These are phyloP conservation scores for Symbiotaphrina buchneri DNA, from an alignment of 495 filamentous ascomycete genomes.

Conservation along the genomic window DNA sequence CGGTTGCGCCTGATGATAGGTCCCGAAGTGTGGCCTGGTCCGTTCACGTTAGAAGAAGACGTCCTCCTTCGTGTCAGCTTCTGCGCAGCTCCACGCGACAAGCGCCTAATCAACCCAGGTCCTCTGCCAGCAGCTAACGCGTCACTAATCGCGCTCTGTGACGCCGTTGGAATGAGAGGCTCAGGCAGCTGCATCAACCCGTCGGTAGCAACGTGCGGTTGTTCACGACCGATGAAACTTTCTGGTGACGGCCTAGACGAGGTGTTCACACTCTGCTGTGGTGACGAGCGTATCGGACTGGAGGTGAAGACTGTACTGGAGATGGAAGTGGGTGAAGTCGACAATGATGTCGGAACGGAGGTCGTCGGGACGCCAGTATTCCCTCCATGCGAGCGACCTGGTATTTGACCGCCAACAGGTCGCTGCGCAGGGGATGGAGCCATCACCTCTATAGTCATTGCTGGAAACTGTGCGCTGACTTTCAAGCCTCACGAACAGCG, in stretches of 20 bases:
- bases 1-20: conserved; percentile 70
- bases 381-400: too few relatives aligned
- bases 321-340: too few relatives aligned
- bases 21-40: conserved; percentile 66
- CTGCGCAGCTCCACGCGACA: conserved; percentile 41
- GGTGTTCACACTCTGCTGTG: background rate
- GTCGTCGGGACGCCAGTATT: too few relatives aligned
- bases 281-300: background rate
- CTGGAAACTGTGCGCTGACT: too few relatives aligned
- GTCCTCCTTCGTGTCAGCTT: conserved; percentile 39
- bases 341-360: too few relatives aligned
- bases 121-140: conserved; percentile 24
- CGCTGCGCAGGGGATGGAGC: too few relatives aligned
- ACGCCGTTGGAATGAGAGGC: too few relatives aligned
- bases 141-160: conserved; percentile 27
- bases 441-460: too few relatives aligned
- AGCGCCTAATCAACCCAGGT: conserved; percentile 37
- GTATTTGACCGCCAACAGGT: too few relatives aligned
- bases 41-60: conserved; percentile 48
- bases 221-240: background rate
- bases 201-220: background rate
- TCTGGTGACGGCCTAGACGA: background rate
- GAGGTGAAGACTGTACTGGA: too few relatives aligned
- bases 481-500: too few relatives aligned
- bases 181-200: too few relatives aligned